A percentile compares a stretch with the other conserved stretches of the same genome.
Evolutionary conservation across 73 alveolate species (phyloP).

Genomic region (Tetrahymena borealis): DNA sequence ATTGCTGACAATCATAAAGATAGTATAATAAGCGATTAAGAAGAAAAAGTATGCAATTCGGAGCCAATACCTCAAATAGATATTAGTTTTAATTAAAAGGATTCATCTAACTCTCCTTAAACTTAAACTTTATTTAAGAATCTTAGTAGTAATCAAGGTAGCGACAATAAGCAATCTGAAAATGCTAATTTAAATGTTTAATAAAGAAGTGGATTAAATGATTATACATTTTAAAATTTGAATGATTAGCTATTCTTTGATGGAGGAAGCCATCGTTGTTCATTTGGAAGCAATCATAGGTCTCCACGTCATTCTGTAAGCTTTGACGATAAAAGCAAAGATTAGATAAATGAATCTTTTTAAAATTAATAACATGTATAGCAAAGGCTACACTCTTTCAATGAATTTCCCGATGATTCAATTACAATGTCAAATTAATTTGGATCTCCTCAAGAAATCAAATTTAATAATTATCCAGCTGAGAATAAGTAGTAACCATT

Average conservation of each 20-base stretch:
- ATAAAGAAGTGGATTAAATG: not conserved
- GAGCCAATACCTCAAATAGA: no score
- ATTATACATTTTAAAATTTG: not conserved
- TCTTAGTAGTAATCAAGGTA: not conserved
- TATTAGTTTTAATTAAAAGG: no score
- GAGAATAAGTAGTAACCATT: not conserved
- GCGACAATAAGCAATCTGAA: not conserved
- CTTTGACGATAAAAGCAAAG: not conserved
- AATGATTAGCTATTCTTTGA: not conserved
- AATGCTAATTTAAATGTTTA: not conserved
- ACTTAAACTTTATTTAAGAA: not conserved
- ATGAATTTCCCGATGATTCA: not conserved
- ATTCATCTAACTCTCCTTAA: no score
- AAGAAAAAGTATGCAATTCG: not conserved
- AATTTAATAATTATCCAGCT: not conserved
- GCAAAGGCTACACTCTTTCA: not conserved
- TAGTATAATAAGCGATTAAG: not conserved
- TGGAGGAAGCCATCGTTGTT: not conserved
- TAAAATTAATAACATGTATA: not conserved
- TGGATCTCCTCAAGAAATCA: not conserved
- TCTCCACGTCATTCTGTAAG: not conserved
- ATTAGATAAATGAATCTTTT: not conserved
- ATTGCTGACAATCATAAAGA: not conserved
- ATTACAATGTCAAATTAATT: not conserved
- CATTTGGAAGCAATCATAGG: not conserved